These are phyloP conservation scores for Gossypium australe DNA, from an alignment of 345 rosid species.

Conservation along the genomic window DNA sequence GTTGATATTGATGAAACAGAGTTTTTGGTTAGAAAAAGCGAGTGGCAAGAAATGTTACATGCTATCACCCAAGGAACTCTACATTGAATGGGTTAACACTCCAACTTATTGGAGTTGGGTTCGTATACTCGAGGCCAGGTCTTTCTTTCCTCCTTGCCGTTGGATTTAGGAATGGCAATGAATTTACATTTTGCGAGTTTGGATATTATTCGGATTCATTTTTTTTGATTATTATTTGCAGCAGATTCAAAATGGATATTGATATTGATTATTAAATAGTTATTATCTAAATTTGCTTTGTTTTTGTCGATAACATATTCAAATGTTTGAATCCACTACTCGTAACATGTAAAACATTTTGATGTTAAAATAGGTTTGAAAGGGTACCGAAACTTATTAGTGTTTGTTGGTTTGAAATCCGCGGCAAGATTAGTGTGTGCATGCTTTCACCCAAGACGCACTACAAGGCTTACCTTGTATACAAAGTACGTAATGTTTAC, in stretches of 20 bases:
- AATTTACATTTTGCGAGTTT: too few species aligned
- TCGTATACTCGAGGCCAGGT: slow-evolving; percentile 33
- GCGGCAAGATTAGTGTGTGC: slow-evolving; percentile 27
- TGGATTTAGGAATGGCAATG: too few species aligned
- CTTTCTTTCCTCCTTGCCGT: too few species aligned
- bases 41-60: slow-evolving; percentile 43
- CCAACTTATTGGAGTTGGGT: slow-evolving; percentile 40
- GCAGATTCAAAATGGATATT: not conserved
- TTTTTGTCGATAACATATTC: too few species aligned
- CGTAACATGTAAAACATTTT: not conserved
- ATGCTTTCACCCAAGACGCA: slow-evolving; percentile 38
- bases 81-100: slow-evolving; percentile 34
- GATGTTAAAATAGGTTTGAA: slow-evolving; percentile 23
- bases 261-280: not conserved
- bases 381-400: slow-evolving; percentile 42
- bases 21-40: slow-evolving; percentile 30
- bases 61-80: slow-evolving; percentile 36
- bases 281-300: not conserved
- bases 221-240: too few species aligned
- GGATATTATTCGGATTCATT: too few species aligned
- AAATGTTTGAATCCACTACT: not conserved
- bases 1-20: slow-evolving; percentile 18
- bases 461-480: slow-evolving; percentile 47
- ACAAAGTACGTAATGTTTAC: slow-evolving; percentile 10
- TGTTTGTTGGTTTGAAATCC: slow-evolving; percentile 52